phyloP scores from a whole-genome alignment of 2,329 filamentous ascomycete genomes.

The Xylariaceae sp. region DNA sequence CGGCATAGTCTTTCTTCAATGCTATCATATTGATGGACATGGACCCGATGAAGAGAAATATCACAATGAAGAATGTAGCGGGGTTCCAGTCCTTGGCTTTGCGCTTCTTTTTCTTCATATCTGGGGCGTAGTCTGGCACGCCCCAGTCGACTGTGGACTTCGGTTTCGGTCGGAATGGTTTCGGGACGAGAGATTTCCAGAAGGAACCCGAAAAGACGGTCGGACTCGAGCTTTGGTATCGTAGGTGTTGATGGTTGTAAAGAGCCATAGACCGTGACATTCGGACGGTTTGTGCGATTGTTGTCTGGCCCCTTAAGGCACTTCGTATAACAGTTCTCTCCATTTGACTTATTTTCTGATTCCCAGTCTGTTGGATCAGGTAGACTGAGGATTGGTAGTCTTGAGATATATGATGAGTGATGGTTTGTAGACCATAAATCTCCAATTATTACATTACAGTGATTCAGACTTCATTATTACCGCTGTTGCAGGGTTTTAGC shows the following conservation, averaged over 20 bases:
- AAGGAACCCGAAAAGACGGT: slow-evolving; percentile 55
- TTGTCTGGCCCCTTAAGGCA: slow-evolving; percentile 14
- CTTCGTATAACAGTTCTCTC: slow-evolving; percentile 15
- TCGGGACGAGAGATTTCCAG: slow-evolving; percentile 68
- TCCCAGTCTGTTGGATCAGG: background rate
- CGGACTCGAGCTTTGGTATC: slow-evolving; percentile 39
- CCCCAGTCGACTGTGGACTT: slow-evolving; percentile 30
- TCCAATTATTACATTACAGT: no score
- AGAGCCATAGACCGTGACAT: slow-evolving; percentile 1
- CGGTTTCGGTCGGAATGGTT: slow-evolving; percentile 51
- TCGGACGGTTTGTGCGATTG: slow-evolving; percentile 3
- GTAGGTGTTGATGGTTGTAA: slow-evolving; percentile 14
- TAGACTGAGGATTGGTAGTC: no score
- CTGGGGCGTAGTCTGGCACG: slow-evolving; percentile 5
- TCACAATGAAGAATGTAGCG: slow-evolving; percentile 75
- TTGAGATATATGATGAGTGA: no score
- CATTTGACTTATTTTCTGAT: slow-evolving; percentile 11
- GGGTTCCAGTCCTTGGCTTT: slow-evolving; percentile 70
- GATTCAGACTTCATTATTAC: no score
- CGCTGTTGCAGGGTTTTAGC: no score
- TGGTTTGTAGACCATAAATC: no score
- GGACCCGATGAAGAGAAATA: slow-evolving; percentile 84
- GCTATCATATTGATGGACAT: slow-evolving; percentile 92
- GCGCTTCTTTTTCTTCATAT: slow-evolving; percentile 29
- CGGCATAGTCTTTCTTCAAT: slow-evolving; percentile 69